Percentiles rank a stretch among this genome's conserved stretches.
Conservation (phyloP, 768 basidiomycete species). For the Candolleomyces efflorescens region DNA sequence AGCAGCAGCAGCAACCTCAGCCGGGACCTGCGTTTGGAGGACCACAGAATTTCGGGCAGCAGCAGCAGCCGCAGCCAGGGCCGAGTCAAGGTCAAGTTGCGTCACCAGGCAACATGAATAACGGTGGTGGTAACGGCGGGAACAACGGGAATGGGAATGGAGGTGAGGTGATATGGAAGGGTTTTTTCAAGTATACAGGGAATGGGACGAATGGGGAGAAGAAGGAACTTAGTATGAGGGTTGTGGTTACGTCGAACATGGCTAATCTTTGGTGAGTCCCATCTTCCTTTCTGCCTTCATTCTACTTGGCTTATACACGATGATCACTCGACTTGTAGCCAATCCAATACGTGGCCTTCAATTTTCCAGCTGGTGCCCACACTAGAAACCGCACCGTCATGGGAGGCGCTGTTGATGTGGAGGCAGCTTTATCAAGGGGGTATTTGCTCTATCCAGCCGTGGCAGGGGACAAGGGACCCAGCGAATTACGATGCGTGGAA, state of each 20-base stretch:
- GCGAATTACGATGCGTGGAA: not conserved
- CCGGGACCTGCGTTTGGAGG: too few relatives aligned
- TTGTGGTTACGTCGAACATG: slow-evolving; percentile 26
- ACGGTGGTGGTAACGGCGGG: slow-evolving; percentile 4
- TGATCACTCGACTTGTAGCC: too few relatives aligned
- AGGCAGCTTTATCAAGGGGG: slow-evolving; percentile 33
- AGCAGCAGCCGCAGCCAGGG: not conserved
- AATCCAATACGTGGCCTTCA: slow-evolving; percentile 49
- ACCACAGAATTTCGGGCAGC: not conserved
- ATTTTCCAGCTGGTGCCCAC: slow-evolving; percentile 37
- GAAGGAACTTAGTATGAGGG: slow-evolving; percentile 42
- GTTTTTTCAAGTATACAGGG: slow-evolving; percentile 43
- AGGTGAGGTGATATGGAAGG: slow-evolving; percentile 39
- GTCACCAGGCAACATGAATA: not conserved
- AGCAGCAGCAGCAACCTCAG: not conserved
- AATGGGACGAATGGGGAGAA: slow-evolving; percentile 25
- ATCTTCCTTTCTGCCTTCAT: not conserved
- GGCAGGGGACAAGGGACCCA: slow-evolving; percentile 14
- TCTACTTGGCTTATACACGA: too few relatives aligned
- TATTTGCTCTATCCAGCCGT: slow-evolving; percentile 33
- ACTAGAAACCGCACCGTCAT: slow-evolving; percentile 35
- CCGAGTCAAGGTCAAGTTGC: too few relatives aligned
- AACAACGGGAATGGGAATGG: not conserved
- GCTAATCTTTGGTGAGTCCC: slow-evolving; percentile 29
- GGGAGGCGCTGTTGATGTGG: slow-evolving; percentile 43